Conservation (phyloP, 805 yeast species). For the Maudiozyma serrabonitensis region DNA sequence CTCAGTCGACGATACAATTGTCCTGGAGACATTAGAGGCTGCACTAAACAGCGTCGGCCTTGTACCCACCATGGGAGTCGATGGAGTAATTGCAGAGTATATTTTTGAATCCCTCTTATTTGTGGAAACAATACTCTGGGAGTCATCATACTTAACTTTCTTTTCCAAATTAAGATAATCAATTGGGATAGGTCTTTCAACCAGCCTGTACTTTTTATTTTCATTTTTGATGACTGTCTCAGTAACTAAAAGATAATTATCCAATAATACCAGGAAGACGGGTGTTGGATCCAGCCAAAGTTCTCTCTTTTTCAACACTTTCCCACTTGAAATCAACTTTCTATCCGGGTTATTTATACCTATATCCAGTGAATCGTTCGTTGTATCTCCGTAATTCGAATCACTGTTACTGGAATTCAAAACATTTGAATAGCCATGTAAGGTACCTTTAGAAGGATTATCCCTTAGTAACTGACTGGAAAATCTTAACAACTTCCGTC, state of each 20-base stretch:
- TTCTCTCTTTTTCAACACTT: conserved; percentile 52
- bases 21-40: conserved; percentile 15
- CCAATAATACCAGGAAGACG: conserved; percentile 49
- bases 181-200: conserved; percentile 52
- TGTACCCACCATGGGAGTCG: conserved; percentile 14
- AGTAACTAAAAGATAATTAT: conserved; percentile 60
- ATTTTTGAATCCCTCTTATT: conserved; percentile 5
- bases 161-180: conserved; percentile 48
- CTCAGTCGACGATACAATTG: conserved; percentile 3
- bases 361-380: conserved; percentile 31
- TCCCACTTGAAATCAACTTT: conserved; percentile 48
- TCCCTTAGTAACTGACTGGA: conserved; percentile 29
- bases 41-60: conserved; percentile 18
- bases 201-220: conserved; percentile 31
- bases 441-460: conserved; percentile 14
- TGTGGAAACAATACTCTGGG: conserved; percentile 4
- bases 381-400: not conserved
- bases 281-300: conserved; percentile 48
- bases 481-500: conserved; percentile 44
- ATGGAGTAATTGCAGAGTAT: not conserved
- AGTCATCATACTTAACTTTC: conserved; percentile 19
- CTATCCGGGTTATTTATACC: conserved; percentile 46
- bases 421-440: conserved; percentile 22
- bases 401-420: not conserved
- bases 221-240: conserved; percentile 40